phyloP scores from a whole-genome alignment of 2,329 filamentous ascomycete genomes.

The Acrocalymma vagum region DNA sequence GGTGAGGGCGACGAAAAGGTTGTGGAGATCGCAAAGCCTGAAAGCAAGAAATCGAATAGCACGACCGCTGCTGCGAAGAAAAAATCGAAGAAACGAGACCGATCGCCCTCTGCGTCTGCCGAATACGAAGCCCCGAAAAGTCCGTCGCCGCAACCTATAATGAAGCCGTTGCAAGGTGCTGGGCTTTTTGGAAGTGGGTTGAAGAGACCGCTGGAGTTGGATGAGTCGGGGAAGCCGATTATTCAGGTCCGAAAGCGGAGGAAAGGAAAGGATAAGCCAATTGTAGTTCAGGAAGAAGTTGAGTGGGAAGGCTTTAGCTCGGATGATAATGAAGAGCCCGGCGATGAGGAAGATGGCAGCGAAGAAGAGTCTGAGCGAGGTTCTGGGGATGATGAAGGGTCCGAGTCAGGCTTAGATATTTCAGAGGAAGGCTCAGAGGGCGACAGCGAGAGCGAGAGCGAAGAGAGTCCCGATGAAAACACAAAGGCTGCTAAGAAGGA shows the following conservation, averaged over 20 bases:
- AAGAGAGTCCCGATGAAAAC: slow-evolving; percentile 43
- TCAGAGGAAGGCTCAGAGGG: slow-evolving; percentile 47
- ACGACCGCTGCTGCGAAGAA: neutral
- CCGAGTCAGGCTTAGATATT: slow-evolving; percentile 38
- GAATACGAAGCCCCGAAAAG: slow-evolving; percentile 20
- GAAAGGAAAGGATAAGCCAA: slow-evolving; percentile 57
- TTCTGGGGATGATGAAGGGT: slow-evolving; percentile 19
- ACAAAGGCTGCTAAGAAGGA: slow-evolving; percentile 51
- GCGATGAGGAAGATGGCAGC: slow-evolving; percentile 33
- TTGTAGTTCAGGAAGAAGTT: slow-evolving; percentile 51
- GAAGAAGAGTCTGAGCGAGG: slow-evolving; percentile 9
- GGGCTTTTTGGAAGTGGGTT: slow-evolving; percentile 74
- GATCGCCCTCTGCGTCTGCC: slow-evolving; percentile 24
- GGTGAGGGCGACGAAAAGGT: slow-evolving; percentile 36
- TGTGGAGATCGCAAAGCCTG: slow-evolving; percentile 2
- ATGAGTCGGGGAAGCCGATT: slow-evolving; percentile 80
- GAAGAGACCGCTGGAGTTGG: slow-evolving; percentile 84
- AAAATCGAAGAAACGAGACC: slow-evolving; percentile 20
- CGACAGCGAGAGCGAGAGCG: slow-evolving; percentile 41
- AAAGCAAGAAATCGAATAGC: slow-evolving; percentile 2
- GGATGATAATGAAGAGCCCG: slow-evolving; percentile 45
- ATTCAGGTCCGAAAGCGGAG: slow-evolving; percentile 82
- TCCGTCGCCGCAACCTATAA: neutral
- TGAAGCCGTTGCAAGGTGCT: slow-evolving; percentile 11
- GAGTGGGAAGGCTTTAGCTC: slow-evolving; percentile 71